These are phyloP conservation scores for Glebionis coronaria DNA, from an alignment of 129 eudicot species.

Conservation along the genomic window DNA sequence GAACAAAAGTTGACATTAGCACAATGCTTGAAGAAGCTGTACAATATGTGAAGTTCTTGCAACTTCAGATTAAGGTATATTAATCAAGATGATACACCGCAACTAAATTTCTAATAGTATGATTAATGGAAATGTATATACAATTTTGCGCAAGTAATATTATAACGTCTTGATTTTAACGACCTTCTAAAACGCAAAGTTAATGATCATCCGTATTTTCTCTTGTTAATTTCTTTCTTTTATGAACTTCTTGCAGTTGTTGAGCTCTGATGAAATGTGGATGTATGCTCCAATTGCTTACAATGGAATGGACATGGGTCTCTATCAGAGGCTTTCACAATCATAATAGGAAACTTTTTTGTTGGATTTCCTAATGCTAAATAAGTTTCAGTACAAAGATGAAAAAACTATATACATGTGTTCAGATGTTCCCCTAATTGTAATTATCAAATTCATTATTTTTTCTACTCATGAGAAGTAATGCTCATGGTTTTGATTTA, in stretches of 20 bases:
- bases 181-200: too few relatives aligned
- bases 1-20: slow-evolving; percentile 99
- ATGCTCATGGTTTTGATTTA: slow-evolving; percentile 22
- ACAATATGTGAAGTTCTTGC: slow-evolving; percentile 90
- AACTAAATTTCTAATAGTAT: too few relatives aligned
- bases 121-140: too few relatives aligned
- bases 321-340: slow-evolving; percentile 61
- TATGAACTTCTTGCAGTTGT: slow-evolving; percentile 44
- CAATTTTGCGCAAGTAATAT: too few relatives aligned
- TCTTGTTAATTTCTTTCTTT: background rate
- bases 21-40: slow-evolving; percentile 99
- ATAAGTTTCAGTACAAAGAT: slow-evolving; percentile 17
- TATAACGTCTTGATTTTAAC: too few relatives aligned
- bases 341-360: slow-evolving; percentile 22
- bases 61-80: slow-evolving; percentile 88
- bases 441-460: slow-evolving; percentile 28
- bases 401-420: background rate
- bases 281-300: slow-evolving; percentile 97
- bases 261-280: slow-evolving; percentile 97
- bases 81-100: slow-evolving; percentile 2
- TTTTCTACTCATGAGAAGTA: slow-evolving; percentile 24
- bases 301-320: slow-evolving; percentile 88
- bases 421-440: slow-evolving; percentile 29
- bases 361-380: slow-evolving; percentile 5
- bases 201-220: background rate